Base-by-base conservation (phyloP, 495 filamentous ascomycete species). In the Penicillium dipodomyicola region DNA sequence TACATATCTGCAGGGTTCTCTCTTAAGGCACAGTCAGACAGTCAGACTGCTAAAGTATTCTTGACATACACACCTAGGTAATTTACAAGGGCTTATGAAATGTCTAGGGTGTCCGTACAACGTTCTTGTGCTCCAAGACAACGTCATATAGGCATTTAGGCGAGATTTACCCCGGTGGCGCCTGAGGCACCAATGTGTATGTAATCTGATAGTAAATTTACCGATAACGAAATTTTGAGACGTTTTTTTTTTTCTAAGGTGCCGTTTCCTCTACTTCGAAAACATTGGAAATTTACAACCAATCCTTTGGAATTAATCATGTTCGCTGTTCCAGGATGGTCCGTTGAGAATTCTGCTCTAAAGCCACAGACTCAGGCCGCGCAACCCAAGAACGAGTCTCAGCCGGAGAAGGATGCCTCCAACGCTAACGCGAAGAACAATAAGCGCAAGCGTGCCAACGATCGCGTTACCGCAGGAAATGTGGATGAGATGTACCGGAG, bases 321-420 rank as follows among this genome's bases (percentile, higher is more conserved):
- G 94, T 98, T 98, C 69, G 84, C 92, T 5, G 92, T 97, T 51
- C 88, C 88, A 60, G 94, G 93, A 58, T 96, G 92, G 89, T 87
- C 88, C 20, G 77, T 97, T 25, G 80, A 89, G 57, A 79, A 84
- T 50, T 80, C 83, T 61, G 76, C 75, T 45, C 82, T 92, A 49
- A 90, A 88, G 71, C 70, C 82, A 22, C 91, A 96, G 73, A 79
- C 73, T 29, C 78, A 83, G 30, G 47, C 63, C n/a, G 45, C 56
- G 20, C 66, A 66, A 46, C 20, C 62, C n/a, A 59, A 67, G 43
- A 61, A 58, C 8, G 45, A 68, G 15, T 56, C 65, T 29, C 63
- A 67, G 63, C 45, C 71, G 32, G 39, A 53, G 5, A 67, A 76
- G 12, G 72, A 69, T 29, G 42, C 59, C 23, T 45, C 64, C 1